Percentiles rank a stretch among this genome's conserved stretches.
These are phyloP conservation scores for Cyclocybe cylindracea DNA, from an alignment of 768 basidiomycete genomes.

Conservation along the genomic window DNA sequence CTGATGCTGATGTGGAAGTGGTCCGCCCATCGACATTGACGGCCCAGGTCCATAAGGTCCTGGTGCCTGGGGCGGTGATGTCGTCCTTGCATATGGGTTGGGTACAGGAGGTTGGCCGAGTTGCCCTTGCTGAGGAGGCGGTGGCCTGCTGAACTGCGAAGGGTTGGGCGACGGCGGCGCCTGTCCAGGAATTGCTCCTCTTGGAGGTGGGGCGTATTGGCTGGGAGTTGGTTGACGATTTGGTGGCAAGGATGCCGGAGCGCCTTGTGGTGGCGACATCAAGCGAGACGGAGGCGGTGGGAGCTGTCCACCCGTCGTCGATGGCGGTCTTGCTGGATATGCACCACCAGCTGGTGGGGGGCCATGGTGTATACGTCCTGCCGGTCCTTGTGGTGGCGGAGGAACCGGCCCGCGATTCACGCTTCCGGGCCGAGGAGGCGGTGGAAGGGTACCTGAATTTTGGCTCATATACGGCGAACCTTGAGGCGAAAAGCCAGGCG, in stretches of 20 bases:
- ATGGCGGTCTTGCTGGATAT: slow-evolving; percentile 26
- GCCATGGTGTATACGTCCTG: slow-evolving; percentile 26
- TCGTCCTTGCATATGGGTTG: slow-evolving; percentile 26
- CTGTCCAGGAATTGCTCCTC: slow-evolving; percentile 42
- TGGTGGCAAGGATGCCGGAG: slow-evolving; percentile 22
- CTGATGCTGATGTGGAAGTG: slow-evolving; percentile 28
- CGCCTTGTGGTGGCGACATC: slow-evolving; percentile 47
- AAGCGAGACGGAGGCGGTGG: slow-evolving; percentile 37
- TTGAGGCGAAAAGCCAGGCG: slow-evolving; percentile 48
- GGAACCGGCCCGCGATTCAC: slow-evolving; percentile 52
- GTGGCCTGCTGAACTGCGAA: slow-evolving; percentile 38
- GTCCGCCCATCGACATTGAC: slow-evolving; percentile 22
- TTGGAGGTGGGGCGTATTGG: slow-evolving; percentile 49
- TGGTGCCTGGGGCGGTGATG: slow-evolving; percentile 40
- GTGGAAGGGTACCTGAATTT: slow-evolving; percentile 52
- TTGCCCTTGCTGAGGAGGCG: slow-evolving; percentile 20
- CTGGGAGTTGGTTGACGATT: slow-evolving; percentile 46
- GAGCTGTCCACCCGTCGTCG: slow-evolving; percentile 14
- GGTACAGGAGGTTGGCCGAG: slow-evolving; percentile 30
- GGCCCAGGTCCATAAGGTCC: slow-evolving; percentile 22
- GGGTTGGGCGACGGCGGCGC: slow-evolving; percentile 40
- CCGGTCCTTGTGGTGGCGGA: slow-evolving; percentile 32
- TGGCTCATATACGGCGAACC: slow-evolving; percentile 46
- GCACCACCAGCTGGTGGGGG: slow-evolving; percentile 25
- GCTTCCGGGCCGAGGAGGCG: slow-evolving; percentile 66